These are phyloP conservation scores for Cordyceps farinosa DNA, from an alignment of 2,329 filamentous ascomycete genomes.

Conservation along the genomic window DNA sequence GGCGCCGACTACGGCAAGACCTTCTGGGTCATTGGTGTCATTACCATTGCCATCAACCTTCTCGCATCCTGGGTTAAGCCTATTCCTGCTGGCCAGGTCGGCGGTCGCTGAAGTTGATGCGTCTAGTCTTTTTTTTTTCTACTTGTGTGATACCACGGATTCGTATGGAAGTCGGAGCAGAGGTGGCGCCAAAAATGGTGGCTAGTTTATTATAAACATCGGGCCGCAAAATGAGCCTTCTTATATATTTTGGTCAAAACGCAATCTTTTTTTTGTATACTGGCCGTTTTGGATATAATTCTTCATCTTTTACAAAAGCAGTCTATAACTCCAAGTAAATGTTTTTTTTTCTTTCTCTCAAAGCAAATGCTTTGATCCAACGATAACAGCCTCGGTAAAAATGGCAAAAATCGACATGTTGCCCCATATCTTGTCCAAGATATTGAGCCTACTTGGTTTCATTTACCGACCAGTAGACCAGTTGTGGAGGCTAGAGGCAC, in stretches of 20 bases:
- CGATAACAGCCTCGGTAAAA: background rate
- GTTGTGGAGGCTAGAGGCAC: background rate
- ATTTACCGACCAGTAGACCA: background rate
- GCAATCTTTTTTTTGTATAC: background rate
- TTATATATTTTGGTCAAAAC: background rate
- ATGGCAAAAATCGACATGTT: background rate
- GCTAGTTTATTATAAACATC: no score
- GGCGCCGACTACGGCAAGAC: slow-evolving; percentile 8
- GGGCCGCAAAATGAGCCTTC: no score
- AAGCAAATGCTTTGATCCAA: background rate
- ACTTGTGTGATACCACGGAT: background rate
- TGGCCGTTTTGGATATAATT: background rate
- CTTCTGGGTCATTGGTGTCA: slow-evolving; percentile 15
- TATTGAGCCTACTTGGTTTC: background rate
- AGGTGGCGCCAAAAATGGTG: background rate
- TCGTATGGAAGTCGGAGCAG: background rate
- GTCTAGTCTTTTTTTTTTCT: background rate
- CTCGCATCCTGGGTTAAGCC: slow-evolving; percentile 12
- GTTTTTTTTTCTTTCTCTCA: background rate
- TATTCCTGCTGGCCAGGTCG: slow-evolving; percentile 1
- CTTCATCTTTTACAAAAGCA: background rate
- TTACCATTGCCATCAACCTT: slow-evolving; percentile 14
- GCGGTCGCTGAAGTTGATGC: background rate
- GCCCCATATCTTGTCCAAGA: background rate
- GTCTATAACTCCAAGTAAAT: background rate